phyloP scores from a whole-genome alignment of 139 green algal genomes.

The Nannochloris sp. region DNA sequence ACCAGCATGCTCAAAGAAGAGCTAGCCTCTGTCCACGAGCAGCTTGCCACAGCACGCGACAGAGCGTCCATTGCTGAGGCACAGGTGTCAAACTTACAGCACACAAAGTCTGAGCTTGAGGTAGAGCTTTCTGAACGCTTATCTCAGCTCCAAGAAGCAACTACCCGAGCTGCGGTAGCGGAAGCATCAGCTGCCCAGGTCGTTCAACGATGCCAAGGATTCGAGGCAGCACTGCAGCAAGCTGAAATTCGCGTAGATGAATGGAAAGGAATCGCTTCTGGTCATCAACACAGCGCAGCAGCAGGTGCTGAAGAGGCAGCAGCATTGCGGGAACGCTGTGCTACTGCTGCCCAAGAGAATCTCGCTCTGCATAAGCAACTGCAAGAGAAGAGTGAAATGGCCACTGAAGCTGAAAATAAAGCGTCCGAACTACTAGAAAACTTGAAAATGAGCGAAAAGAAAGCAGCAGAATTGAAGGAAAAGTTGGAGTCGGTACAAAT shows the following conservation, averaged over 20 bases:
- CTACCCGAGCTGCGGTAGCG: not conserved
- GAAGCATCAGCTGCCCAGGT: too few species aligned
- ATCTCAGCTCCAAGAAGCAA: conserved; percentile 10
- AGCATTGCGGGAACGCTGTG: not conserved
- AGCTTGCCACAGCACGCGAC: too few species aligned
- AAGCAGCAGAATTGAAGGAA: not conserved
- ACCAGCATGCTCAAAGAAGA: conserved; percentile 23
- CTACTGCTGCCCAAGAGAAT: not conserved
- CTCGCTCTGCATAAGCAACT: not conserved
- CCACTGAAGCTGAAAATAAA: not conserved
- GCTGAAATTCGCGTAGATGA: not conserved
- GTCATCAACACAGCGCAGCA: not conserved
- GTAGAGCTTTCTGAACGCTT: too few species aligned
- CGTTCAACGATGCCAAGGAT: not conserved
- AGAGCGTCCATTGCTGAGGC: too few species aligned
- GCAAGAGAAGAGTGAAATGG: not conserved
- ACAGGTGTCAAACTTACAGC: too few species aligned
- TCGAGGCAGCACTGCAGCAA: conserved; percentile 4
- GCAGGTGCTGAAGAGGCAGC: not conserved
- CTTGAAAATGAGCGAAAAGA: not conserved
- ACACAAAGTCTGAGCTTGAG: too few species aligned
- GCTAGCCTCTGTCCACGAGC: too few species aligned
- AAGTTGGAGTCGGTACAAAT: not conserved
- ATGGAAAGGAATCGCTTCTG: not conserved
- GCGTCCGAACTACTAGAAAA: not conserved